Conservation (phyloP, 78 protist genomes). For the Corallochytrium limacisporum region DNA sequence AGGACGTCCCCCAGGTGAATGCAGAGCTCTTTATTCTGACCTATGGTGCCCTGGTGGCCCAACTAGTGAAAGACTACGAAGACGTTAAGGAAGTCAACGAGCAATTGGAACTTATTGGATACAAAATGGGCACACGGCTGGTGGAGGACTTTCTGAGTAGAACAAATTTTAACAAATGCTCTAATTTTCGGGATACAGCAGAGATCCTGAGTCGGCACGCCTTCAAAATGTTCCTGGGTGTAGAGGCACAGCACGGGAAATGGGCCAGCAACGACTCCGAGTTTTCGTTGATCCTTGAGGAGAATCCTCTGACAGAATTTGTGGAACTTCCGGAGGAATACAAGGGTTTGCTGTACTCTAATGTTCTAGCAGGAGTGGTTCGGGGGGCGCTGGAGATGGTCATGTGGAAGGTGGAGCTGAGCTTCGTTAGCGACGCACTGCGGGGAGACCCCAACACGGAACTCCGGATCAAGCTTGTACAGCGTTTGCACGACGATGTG, state of each 20-base stretch:
- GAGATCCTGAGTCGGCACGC: too few species aligned
- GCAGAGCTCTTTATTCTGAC: conserved; percentile 89
- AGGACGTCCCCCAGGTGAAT: too few species aligned
- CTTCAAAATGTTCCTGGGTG: conserved; percentile 88
- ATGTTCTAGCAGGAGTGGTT: conserved; percentile 86
- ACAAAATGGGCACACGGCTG: conserved; percentile 82
- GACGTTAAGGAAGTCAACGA: conserved; percentile 71
- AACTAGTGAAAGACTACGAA: conserved; percentile 79
- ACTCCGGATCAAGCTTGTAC: conserved; percentile 58
- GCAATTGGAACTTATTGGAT: conserved; percentile 86
- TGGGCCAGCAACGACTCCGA: conserved; percentile 43
- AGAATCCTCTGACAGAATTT: conserved; percentile 70
- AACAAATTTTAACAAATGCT: too few species aligned
- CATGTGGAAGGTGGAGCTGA: conserved; percentile 31
- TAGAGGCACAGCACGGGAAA: conserved; percentile 42
- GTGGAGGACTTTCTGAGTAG: conserved; percentile 89
- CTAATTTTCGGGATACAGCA: too few species aligned
- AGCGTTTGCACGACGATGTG: too few species aligned
- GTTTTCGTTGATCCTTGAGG: conserved; percentile 56
- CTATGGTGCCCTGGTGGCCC: conserved; percentile 90
- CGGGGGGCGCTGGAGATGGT: conserved; percentile 90
- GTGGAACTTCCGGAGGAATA: conserved; percentile 80
- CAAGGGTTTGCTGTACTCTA: conserved; percentile 45
- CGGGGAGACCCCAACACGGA: conserved; percentile 66
- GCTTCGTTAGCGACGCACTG: conserved; percentile 41